Evolutionary conservation across 2,329 filamentous ascomycete genomes (phyloP).

Genomic region (Colletotrichum agaves): DNA sequence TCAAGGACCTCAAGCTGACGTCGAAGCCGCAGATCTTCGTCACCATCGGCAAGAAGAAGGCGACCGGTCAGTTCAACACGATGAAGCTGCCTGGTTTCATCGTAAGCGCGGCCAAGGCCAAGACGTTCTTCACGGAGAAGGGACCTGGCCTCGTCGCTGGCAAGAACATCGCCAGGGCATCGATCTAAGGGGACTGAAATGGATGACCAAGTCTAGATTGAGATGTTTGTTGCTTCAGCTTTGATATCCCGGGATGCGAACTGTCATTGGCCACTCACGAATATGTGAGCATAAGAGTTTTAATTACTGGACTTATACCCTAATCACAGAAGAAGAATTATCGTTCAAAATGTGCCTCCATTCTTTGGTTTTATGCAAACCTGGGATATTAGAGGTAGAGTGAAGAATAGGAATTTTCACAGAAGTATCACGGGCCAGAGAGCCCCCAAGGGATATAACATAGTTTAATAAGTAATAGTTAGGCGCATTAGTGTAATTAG

Average conservation of each 20-base stretch:
- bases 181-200: constrained; percentile 7
- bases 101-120: constrained; percentile 36
- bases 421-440: too few species aligned
- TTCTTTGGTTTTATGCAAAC: not conserved
- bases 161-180: constrained; percentile 36
- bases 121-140: constrained; percentile 38
- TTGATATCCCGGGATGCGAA: constrained; percentile 32
- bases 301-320: constrained; percentile 30
- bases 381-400: too few species aligned
- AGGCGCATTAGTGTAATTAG: too few species aligned
- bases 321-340: constrained; percentile 7
- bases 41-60: constrained; percentile 37
- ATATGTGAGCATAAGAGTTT: constrained; percentile 15
- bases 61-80: constrained; percentile 35
- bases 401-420: too few species aligned
- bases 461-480: too few species aligned
- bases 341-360: not conserved
- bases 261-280: not conserved
- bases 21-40: constrained; percentile 35
- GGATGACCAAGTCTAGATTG: not conserved
- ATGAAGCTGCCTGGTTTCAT: constrained; percentile 38
- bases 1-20: constrained; percentile 36
- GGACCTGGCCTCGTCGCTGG: constrained; percentile 29
- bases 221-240: constrained; percentile 12
- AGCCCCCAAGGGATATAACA: too few species aligned